Evolutionary conservation across 495 filamentous ascomycete genomes (phyloP).

Genomic region (Neurospora sp.): DNA sequence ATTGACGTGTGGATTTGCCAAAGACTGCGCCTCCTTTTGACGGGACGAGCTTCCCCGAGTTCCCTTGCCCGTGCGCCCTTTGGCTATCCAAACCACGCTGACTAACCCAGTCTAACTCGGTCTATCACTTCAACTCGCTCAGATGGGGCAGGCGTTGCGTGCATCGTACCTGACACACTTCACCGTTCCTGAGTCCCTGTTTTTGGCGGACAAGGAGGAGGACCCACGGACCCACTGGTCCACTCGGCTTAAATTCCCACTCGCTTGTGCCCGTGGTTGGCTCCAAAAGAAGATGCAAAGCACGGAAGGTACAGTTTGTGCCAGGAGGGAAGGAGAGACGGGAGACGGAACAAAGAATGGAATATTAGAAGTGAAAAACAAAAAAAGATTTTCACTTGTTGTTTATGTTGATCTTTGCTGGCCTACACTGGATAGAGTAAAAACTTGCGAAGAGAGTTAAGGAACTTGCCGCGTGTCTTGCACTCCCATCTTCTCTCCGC

Average conservation of each 20-base stretch:
- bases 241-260: conserved; percentile 13
- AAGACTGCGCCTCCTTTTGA: neutral
- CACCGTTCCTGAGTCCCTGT: neutral
- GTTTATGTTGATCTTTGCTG: neutral
- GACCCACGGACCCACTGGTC: conserved; percentile 1
- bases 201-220: neutral
- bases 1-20: neutral
- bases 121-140: neutral
- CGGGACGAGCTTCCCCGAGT: neutral
- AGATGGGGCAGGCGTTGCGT: neutral
- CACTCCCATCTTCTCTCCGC: conserved; percentile 1
- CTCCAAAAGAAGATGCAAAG: conserved; percentile 8
- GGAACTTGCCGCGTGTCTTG: neutral
- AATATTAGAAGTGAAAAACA: neutral
- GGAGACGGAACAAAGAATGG: neutral
- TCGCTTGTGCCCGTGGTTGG: conserved; percentile 23
- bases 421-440: neutral
- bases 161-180: neutral
- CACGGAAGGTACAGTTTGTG: neutral
- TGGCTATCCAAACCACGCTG: neutral
- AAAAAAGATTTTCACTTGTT: neutral
- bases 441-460: neutral
- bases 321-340: neutral
- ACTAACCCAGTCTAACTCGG: neutral
- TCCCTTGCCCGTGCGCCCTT: neutral